Evolutionary conservation across 2,329 filamentous ascomycete species (phyloP), one percentile per base, ranked within the genome.

Genomic region (Pestalotiopsis sp.): DNA sequence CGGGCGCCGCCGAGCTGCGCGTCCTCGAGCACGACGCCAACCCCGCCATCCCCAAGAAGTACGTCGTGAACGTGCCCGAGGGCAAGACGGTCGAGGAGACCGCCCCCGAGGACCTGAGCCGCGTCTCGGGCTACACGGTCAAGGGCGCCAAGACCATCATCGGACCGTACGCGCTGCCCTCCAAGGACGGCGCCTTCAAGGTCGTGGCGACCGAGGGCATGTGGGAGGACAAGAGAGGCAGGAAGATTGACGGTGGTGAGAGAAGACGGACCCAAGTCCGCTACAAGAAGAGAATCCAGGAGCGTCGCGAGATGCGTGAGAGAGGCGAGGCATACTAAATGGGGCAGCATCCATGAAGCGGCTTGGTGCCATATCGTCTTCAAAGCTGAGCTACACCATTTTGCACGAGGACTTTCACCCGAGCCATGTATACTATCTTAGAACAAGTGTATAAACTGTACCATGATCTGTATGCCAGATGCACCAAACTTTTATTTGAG

Each of bases 211-310:
- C 91, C 68, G 95, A 98, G 80, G 94, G 95, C 11, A 92, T 98
- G 85, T 98, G 95, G 96, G 95, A 98, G 84, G 86, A 94, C 76
- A 91, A 88, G 78, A 88, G 91, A 76, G 95, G 96, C 36, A 90
- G 90, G 77, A 98, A 98, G 90, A 91, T 99, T 73, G 95, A 98
- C 81, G 96, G 96, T 77, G 96, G 96, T 86, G 96, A 99, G 86
- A 91, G 96, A 80, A 89, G 96, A 81, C 90, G 89, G 80, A 93
- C 92, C 17, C 92, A 97, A 83, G 91, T 98, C 66, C 87, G 93
- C 75, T 94, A 95, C 75, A 97, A 97, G 90, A 92, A 90, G 83
- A 89, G 92, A 72, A 90, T 92, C 65, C 90, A 90, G 45, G 93
- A 95, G 83, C 91, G 93, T 73, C 93, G 91, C 81, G 94, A 93